Base-by-base conservation (phyloP, 1,284 basidiomycete species). In the Boletus sp. region DNA sequence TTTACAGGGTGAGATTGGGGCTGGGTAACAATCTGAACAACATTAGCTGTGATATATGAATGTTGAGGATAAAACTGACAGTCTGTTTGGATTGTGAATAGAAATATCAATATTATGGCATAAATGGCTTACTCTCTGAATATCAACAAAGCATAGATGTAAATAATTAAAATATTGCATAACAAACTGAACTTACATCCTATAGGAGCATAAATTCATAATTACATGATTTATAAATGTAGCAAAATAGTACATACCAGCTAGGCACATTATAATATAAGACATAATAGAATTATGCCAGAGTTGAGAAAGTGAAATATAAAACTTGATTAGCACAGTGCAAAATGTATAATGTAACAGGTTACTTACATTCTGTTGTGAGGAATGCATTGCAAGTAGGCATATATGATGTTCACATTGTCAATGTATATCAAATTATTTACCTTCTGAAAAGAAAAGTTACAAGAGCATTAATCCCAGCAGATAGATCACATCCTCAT, bases 141-240 rank as follows among this genome's bases (percentile, higher is more conserved):
- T 24, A 4, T 24, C 2, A 24, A 24, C 24, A 24, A 24, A 24
- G 24, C 24, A 24, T 3, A 24, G 24, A 24, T 24, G 24, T 24
- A 24, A 24, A 24, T 24, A 24, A 24, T 24, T n/a, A 11, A 16
- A 22, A 20, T 31, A 4, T 11, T 15, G 15, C 13, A 31, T 16
- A 3, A 9, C 1, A 51, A 9, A 29, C 7, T 16, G 6, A 48
- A 29, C 50, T 47, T 31, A 51, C 50, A 51, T 51, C 42, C 50
- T 51, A 7, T 31, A 16, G n/a, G 2, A 46, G 22, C 47, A 16
- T 15, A 1, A 15, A 47, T 16, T 20, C 0, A 49, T 12, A 18
- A 12, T 1, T 36, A 4, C 3, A 24, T 1, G 5, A 6, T 15
- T 20, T 1, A 15, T 20, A 12, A 22, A 13, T 0, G 3, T 1